These are phyloP conservation scores for Nitzschia sp. DNA, from an alignment of 108 stramenopile genomes.

Conservation along the genomic window DNA sequence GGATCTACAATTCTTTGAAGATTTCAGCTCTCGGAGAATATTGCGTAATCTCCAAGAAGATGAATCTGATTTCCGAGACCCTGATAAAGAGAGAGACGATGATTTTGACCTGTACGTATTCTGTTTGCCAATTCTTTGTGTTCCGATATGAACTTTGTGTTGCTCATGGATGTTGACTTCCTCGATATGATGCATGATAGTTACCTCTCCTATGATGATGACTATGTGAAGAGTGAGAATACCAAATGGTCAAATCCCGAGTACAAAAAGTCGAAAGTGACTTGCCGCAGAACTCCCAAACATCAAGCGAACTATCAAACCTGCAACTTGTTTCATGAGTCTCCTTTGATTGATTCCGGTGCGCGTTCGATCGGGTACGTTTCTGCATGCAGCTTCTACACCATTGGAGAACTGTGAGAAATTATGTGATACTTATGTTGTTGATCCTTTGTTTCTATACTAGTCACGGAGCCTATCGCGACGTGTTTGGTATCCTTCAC, in stretches of 20 bases:
- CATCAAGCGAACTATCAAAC: background rate
- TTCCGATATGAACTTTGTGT: background rate
- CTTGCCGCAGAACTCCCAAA: background rate
- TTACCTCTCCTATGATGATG: slow-evolving; percentile 1
- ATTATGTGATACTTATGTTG: background rate
- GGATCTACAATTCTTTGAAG: background rate
- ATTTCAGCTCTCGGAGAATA: background rate
- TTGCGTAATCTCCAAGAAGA: background rate
- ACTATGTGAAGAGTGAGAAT: background rate
- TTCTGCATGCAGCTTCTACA: no score
- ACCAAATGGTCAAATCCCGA: background rate
- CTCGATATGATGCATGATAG: background rate
- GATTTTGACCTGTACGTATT: background rate
- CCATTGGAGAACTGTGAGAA: no score
- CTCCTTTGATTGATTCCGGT: background rate
- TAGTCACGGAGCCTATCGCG: slow-evolving; percentile 47
- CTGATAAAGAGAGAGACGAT: background rate
- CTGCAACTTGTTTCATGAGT: slow-evolving; percentile 12
- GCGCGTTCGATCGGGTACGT: background rate
- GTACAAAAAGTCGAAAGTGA: background rate
- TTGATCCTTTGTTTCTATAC: background rate
- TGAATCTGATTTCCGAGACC: background rate
- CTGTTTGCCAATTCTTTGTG: background rate
- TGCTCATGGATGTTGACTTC: background rate
- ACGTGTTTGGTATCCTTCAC: slow-evolving; percentile 52